Percentiles rank a stretch among this genome's conserved stretches.
These are phyloP conservation scores for Trichocomaceae sp. DNA, from an alignment of 2,329 filamentous ascomycete genomes.

Conservation along the genomic window DNA sequence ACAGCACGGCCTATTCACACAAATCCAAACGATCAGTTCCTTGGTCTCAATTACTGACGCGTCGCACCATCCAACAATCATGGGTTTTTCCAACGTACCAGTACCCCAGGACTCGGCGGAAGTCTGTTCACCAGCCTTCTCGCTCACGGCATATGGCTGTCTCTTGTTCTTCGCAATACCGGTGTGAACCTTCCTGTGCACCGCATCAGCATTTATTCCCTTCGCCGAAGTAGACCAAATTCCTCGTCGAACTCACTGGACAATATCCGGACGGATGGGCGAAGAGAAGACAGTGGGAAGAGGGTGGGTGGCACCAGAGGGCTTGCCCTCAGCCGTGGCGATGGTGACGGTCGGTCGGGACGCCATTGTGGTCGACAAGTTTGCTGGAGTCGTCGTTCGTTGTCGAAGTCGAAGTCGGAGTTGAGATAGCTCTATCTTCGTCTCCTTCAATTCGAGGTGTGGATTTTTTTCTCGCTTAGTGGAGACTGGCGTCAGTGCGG, in stretches of 20 bases:
- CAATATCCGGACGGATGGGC: slow-evolving; percentile 97
- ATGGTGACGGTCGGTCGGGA: slow-evolving; percentile 96
- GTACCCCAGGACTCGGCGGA: slow-evolving; percentile 99
- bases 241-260: slow-evolving; percentile 62
- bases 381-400: slow-evolving; percentile 30
- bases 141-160: slow-evolving; percentile 98
- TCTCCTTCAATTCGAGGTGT: slow-evolving; percentile 20
- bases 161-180: slow-evolving; percentile 99
- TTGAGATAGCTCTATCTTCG: slow-evolving; percentile 12
- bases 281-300: slow-evolving; percentile 95
- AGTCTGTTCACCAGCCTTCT: slow-evolving; percentile 99
- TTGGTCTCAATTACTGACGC: not conserved
- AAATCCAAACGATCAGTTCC: slow-evolving; percentile 10
- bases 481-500: slow-evolving; percentile 9
- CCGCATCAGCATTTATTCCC: slow-evolving; percentile 29
- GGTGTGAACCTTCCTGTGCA: slow-evolving; percentile 69
- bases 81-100: slow-evolving; percentile 56
- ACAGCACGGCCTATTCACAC: slow-evolving; percentile 75
- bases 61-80: slow-evolving; percentile 4
- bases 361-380: slow-evolving; percentile 62
- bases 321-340: slow-evolving; percentile 90
- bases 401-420: slow-evolving; percentile 32
- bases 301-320: slow-evolving; percentile 81
- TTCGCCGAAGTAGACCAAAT: slow-evolving; percentile 10
- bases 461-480: slow-evolving; percentile 39